Conservation (phyloP, 169 alveolate species). For the Theileria orientalis region DNA sequence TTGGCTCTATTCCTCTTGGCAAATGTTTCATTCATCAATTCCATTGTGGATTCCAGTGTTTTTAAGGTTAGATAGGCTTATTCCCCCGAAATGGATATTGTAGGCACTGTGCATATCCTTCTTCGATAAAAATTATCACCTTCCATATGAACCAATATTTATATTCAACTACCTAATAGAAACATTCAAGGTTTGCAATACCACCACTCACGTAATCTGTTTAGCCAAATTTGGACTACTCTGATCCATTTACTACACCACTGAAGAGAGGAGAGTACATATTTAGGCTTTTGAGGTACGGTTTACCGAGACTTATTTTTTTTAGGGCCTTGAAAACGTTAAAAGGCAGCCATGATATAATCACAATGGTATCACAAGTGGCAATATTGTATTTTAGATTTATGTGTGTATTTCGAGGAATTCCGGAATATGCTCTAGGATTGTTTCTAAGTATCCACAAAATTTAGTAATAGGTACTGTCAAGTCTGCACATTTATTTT, state of each 20-base stretch:
- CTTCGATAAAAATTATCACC: constrained; percentile 38
- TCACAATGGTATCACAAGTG: constrained; percentile 31
- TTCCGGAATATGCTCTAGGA: constrained; percentile 33
- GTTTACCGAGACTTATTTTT: background rate
- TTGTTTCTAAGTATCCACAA: constrained; percentile 20
- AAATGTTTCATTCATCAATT: constrained; percentile 34
- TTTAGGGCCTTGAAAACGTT: constrained; percentile 19
- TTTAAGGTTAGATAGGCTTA: constrained; percentile 9
- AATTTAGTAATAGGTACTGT: background rate
- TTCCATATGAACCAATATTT: constrained; percentile 16
- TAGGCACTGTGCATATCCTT: constrained; percentile 43
- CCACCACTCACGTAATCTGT: background rate
- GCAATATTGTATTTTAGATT: constrained; percentile 11
- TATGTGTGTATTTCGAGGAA: constrained; percentile 49
- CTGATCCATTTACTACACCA: background rate
- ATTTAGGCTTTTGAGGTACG: constrained; percentile 19
- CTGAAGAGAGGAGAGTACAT: constrained; percentile 26
- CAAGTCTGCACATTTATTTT: background rate
- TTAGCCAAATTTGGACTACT: background rate
- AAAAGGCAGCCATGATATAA: constrained; percentile 20
- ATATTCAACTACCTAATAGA: constrained; percentile 29
- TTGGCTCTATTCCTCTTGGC: constrained; percentile 21
- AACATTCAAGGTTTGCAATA: constrained; percentile 27
- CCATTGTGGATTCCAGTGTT: constrained; percentile 23
- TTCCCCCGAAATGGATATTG: background rate